phyloP scores from a whole-genome alignment of 768 basidiomycete species.

The Chalciporus sphaerocephalus region DNA sequence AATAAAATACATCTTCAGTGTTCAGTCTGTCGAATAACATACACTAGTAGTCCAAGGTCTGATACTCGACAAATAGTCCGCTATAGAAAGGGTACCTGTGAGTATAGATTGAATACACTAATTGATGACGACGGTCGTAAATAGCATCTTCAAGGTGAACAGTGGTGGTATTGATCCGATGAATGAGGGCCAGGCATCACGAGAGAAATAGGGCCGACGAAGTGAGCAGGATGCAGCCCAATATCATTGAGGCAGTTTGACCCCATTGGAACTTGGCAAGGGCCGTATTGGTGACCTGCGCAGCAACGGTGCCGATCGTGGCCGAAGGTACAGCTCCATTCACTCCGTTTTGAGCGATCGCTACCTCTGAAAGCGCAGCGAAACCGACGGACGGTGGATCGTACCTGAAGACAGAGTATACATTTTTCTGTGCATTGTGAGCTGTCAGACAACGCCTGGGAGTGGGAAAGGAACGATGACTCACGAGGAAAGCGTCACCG shows the following conservation, averaged over 20 bases:
- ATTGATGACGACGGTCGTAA: no score
- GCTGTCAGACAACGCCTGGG: background rate
- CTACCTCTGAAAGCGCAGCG: conserved; percentile 37
- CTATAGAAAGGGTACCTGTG: no score
- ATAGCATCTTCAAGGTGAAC: background rate
- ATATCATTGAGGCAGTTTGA: background rate
- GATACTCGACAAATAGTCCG: no score
- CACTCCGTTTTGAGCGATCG: conserved; percentile 26
- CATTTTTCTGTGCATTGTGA: conserved; percentile 41
- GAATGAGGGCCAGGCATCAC: conserved; percentile 1
- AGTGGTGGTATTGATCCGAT: background rate
- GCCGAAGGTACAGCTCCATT: conserved; percentile 43
- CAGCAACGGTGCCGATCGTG: conserved; percentile 52
- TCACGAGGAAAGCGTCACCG: conserved; percentile 46
- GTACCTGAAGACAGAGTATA: conserved; percentile 52
- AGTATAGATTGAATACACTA: no score
- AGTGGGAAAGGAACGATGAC: conserved; percentile 3
- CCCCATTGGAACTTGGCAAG: conserved; percentile 2
- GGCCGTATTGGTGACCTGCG: conserved; percentile 37
- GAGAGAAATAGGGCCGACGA: background rate
- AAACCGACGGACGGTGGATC: conserved; percentile 49
- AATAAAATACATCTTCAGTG: no score
- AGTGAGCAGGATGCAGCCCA: background rate
- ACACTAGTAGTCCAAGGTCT: no score
- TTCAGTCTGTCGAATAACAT: no score